phyloP scores from a whole-genome alignment of 306 rosid species.

The Inga leiocalycina region DNA sequence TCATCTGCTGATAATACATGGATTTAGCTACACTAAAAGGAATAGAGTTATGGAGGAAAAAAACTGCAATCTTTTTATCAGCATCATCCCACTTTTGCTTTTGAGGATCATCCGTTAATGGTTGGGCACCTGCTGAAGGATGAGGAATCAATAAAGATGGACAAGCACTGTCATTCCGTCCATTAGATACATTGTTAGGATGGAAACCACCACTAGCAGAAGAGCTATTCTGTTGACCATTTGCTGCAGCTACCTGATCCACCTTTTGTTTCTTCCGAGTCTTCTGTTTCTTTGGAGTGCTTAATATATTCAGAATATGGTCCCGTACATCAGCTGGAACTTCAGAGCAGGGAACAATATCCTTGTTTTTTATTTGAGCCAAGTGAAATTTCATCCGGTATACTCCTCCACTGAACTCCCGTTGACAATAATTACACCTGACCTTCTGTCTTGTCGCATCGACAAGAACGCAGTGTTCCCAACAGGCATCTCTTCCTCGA shows the following conservation, averaged over 20 bases:
- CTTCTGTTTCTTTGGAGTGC: conserved; percentile 67
- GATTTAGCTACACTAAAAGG: conserved; percentile 70
- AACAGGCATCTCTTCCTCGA: conserved; percentile 82
- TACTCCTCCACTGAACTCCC: conserved; percentile 82
- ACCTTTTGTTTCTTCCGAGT: conserved; percentile 58
- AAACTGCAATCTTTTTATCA: conserved; percentile 65
- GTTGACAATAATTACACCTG: conserved; percentile 67
- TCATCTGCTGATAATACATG: conserved; percentile 70
- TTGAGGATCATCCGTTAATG: conserved; percentile 48
- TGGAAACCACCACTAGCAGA: conserved; percentile 65
- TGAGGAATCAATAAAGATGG: conserved; percentile 51
- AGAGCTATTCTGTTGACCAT: conserved; percentile 61
- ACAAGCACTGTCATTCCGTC: conserved; percentile 59
- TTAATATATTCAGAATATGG: conserved; percentile 60
- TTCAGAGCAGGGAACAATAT: conserved; percentile 65
- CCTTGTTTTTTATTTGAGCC: conserved; percentile 82
- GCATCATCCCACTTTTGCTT: conserved; percentile 58
- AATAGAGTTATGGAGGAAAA: conserved; percentile 66
- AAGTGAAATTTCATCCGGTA: conserved; percentile 88
- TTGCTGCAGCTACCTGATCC: conserved; percentile 46
- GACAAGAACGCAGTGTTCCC: conserved; percentile 74
- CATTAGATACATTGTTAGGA: conserved; percentile 58
- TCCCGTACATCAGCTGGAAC: conserved; percentile 68
- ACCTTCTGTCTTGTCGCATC: conserved; percentile 75
- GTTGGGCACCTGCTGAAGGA: conserved; percentile 55